Base-by-base conservation (phyloP, 805 yeast species). In the Ogataea trehaloabstinens region DNA sequence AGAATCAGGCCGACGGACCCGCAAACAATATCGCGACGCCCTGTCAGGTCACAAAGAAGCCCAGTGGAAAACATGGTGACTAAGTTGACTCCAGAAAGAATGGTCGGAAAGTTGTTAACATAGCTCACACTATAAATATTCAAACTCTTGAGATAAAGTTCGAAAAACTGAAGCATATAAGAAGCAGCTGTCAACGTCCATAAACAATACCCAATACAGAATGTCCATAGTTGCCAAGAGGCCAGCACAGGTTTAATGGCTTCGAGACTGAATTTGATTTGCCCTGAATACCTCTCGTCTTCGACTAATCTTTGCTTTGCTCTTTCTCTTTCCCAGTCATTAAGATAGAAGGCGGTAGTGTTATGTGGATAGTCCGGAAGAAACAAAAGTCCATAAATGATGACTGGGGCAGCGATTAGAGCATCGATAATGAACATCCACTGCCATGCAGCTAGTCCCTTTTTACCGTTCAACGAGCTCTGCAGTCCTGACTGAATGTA, bases 391-490 rank as follows among this genome's bases (percentile, higher is more conserved):
- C 86, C 85, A 45, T 72, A 77, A 6, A 82, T 8, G 5, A 82
- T 84, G 25, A 82, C 73, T 2, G 69, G 76, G 19, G 81, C 51
- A 4, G 83, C 76, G 34, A 83, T 70, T 34, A 76, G 51, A 10
- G 81, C 82, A 55, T 81, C 86, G 44, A 83, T 69, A 33, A 83
- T 75, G 52, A 79, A 82, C 55, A 79, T 76, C 88, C 88, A 83
- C 64, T 80, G 69, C 88, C 88, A 83, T 10, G 85, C 79, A 6
- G 70, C 68, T 10, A 75, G 61, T 0, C 86, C 86, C 32, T 57
- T 52, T 8, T 55, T 63, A 21, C 82, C 85, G 37, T 68, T 60
- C 47, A 82, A 53, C 28, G 60, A 48, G 17, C 67, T 50, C 40
- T 63, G 71, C 20, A 80, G 69, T 8, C 80, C 74, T 13, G 82